Base-by-base conservation (phyloP, 2,329 filamentous ascomycete species). In the Metarhizium brunneum region DNA sequence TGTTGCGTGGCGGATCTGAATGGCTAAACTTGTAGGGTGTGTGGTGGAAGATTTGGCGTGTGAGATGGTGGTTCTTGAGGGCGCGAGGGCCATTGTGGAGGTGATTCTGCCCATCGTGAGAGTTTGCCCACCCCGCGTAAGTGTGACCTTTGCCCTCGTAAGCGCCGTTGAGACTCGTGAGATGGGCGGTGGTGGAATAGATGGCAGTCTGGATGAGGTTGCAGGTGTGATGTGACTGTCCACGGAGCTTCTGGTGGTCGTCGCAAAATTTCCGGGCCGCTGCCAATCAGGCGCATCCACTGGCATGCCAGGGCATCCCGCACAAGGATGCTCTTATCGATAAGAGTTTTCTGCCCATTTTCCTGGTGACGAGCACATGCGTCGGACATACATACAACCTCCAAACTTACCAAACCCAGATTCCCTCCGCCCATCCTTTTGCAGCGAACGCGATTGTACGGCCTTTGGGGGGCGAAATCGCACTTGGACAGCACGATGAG, bases 1-100 rank as follows among this genome's bases (percentile, higher is more conserved):
- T 29, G 88, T 91, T 53, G 94, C 94, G 69, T 90, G 84, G 58
- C 91, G 86, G 68, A 84, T 78, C 75, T 92, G 87, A 52, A 53
- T 52, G 71, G 62, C 61, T 47, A 69, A 65, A 58, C 65, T 58
- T 5, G 55, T 57, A 29, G 62, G 58, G 63, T 61, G 59, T 61
- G 54, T 52, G 29, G 40, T 48, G 38, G n/a, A 25, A 29, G 18
- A 32, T 25, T 13, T 50, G 52, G 45, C 36, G 38, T 32, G 32
- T 38, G 47, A 52, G 38, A 56, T 43, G 53, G 49, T 60, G 56
- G 63, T 60, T 53, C 66, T 61, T 38, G 62, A 61, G n/a, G 69
- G 65, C 60, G 67, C 60, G 53, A 66, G 61, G 54, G 64, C 62
- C 57, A 61, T 55, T 53, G 64, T 62, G 29, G 62, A 42, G 35